A percentile compares a stretch with the other conserved stretches of the same genome.
These are phyloP conservation scores for Umbelopsis sp. DNA, from an alignment of 371 early-diverging fungal species.

Conservation along the genomic window DNA sequence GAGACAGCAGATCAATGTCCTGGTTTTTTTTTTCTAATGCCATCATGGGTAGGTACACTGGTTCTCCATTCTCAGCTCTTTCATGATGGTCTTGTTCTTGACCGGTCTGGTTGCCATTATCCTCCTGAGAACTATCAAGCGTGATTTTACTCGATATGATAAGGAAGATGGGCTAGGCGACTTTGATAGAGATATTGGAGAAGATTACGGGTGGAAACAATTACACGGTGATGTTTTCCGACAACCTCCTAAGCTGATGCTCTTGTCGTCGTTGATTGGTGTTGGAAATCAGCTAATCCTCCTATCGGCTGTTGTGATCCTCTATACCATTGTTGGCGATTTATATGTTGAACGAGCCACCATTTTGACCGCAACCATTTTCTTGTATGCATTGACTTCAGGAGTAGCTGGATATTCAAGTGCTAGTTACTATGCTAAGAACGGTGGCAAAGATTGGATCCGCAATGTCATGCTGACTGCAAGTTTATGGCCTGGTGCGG, in stretches of 20 bases:
- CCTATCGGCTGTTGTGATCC: constrained; percentile 65
- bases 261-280: constrained; percentile 74
- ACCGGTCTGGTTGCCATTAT: constrained; percentile 77
- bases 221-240: constrained; percentile 90
- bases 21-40: neutral
- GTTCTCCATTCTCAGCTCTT: constrained; percentile 85
- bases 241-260: constrained; percentile 69
- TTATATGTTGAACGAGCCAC: constrained; percentile 78
- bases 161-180: constrained; percentile 75
- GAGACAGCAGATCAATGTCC: too few relatives aligned
- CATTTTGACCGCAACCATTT: constrained; percentile 80
- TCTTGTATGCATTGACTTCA: constrained; percentile 80
- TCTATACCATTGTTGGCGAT: constrained; percentile 75
- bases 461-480: constrained; percentile 73
- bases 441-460: constrained; percentile 80
- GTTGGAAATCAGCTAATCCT: constrained; percentile 75
- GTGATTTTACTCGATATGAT: constrained; percentile 84
- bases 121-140: constrained; percentile 71
- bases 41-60: constrained; percentile 70
- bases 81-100: constrained; percentile 84
- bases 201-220: constrained; percentile 92
- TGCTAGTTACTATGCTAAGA: constrained; percentile 70
- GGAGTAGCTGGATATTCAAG: constrained; percentile 73
- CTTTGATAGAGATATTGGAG: constrained; percentile 81
- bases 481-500: constrained; percentile 70